A percentile compares a stretch with the other conserved stretches of the same genome.
Evolutionary conservation across 2,329 filamentous ascomycete genomes (phyloP).

Genomic region (Cytospora schulzeri): DNA sequence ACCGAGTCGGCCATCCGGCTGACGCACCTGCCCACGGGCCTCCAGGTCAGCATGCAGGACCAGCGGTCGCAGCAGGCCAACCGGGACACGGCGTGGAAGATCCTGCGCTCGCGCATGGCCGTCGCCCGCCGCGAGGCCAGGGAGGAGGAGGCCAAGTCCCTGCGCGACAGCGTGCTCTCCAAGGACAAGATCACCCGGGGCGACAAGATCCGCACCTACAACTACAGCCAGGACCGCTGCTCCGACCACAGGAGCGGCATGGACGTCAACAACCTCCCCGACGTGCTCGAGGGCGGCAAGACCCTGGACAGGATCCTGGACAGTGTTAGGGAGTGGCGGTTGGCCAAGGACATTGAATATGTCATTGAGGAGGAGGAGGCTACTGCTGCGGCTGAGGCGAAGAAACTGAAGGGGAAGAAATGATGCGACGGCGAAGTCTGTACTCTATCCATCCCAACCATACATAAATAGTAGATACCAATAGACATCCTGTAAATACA

Average conservation of each 20-base stretch:
- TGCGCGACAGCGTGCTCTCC: conserved; percentile 79
- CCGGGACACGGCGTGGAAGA: conserved; percentile 80
- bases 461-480: conserved; percentile 19
- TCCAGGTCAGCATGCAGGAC: conserved; percentile 89
- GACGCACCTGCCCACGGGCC: conserved; percentile 86
- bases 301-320: conserved; percentile 75
- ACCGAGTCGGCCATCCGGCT: conserved; percentile 94
- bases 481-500: neutral
- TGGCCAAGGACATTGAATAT: conserved; percentile 71
- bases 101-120: conserved; percentile 81
- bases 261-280: conserved; percentile 77
- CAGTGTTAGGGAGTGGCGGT: conserved; percentile 75
- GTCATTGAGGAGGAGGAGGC: conserved; percentile 67
- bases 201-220: conserved; percentile 94
- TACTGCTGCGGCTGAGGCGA: conserved; percentile 33
- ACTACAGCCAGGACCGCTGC: conserved; percentile 73
- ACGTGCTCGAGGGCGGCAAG: conserved; percentile 75
- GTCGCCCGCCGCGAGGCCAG: conserved; percentile 77
- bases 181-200: conserved; percentile 82
- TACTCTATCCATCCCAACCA: neutral
- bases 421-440: conserved; percentile 2
- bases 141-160: conserved; percentile 74
- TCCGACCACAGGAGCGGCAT: conserved; percentile 85
- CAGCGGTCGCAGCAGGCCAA: conserved; percentile 88
- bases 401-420: conserved; percentile 30